phyloP scores from a whole-genome alignment of 352 stramenopile species.

The Phytophthora litchii region DNA sequence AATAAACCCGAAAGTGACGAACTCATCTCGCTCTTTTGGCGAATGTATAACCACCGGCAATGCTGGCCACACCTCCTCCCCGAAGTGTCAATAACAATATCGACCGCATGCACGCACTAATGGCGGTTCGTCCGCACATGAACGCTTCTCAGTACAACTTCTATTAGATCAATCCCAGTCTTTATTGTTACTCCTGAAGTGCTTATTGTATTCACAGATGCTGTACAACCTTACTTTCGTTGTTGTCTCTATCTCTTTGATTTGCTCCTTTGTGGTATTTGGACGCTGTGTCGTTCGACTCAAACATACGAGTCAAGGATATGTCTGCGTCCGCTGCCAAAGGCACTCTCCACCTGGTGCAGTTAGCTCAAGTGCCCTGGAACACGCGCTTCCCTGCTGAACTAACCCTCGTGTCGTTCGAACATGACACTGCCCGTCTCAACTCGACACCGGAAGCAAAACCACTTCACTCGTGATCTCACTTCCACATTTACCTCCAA shows the following conservation, averaged over 20 bases:
- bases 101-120: too few relatives aligned
- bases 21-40: neutral
- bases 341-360: neutral
- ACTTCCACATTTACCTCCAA: constrained; percentile 23
- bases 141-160: too few relatives aligned
- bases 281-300: neutral
- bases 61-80: too few relatives aligned
- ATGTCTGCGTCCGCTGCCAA: neutral
- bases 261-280: constrained; percentile 3
- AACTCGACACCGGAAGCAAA: neutral
- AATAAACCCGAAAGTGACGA: constrained; percentile 2
- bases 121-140: too few relatives aligned
- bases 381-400: neutral
- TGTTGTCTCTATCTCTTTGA: neutral
- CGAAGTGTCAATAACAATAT: too few relatives aligned
- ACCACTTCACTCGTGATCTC: neutral
- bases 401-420: neutral
- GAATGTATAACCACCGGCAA: too few relatives aligned
- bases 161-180: too few relatives aligned
- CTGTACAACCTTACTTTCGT: too few relatives aligned
- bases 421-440: constrained; percentile 1
- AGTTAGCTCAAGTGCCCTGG: neutral
- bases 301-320: constrained; percentile 3
- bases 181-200: too few relatives aligned
- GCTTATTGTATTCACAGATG: too few relatives aligned